Base-by-base conservation (phyloP, 2,329 filamentous ascomycete genomes). In the Pseudogymnoascus sp. region DNA sequence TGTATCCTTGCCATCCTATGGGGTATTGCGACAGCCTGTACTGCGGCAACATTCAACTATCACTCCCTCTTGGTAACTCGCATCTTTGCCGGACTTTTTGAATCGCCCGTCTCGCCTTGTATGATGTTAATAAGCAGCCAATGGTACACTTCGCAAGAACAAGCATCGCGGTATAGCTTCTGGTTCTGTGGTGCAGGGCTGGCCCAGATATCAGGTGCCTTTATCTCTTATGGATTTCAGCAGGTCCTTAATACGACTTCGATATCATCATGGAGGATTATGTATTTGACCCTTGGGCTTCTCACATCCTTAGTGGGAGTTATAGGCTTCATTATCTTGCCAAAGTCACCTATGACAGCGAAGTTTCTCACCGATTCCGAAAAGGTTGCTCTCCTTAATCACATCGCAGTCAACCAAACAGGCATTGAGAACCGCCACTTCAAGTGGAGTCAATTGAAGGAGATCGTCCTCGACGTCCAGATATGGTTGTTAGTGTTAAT, bases 141-240 rank as follows among this genome's bases (percentile, higher is more conserved):
- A 69, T 87, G 81, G 78, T 87, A 85, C 68, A 80, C 77, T 25
- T 79, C 80, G 63, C 75, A 75, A 1, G 84, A 87, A 70, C 81
- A 83, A 69, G 81, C 83, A 3, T 80, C 82, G 6, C 79, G 84
- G 5, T 84, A 85, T 70, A 81, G 79, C 25, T 78, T 86, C 69
- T 87, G 84, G 84, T 86, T 85, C 69, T 77, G 79, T 35, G 83
- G 84, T 11, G 75, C 86, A 8, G 84, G 85, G 1, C 71, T 84
- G 12, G 83, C 83, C 4, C 84, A 87, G 72, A 82, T 80, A 18
- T 38, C 77, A 33, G 78, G 78, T 5, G 78, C 77, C 1, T 63
- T 77, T 25, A 71, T 81, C 18, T 80, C 78, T 3, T 86, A 79
- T 65, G 83, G 74, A 45, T 85, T 84, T 70, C 83, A 85, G 68